A percentile compares a stretch with the other conserved stretches of the same genome.
Evolutionary conservation across 345 rosid species (phyloP).

Genomic region (Camelina laxa): DNA sequence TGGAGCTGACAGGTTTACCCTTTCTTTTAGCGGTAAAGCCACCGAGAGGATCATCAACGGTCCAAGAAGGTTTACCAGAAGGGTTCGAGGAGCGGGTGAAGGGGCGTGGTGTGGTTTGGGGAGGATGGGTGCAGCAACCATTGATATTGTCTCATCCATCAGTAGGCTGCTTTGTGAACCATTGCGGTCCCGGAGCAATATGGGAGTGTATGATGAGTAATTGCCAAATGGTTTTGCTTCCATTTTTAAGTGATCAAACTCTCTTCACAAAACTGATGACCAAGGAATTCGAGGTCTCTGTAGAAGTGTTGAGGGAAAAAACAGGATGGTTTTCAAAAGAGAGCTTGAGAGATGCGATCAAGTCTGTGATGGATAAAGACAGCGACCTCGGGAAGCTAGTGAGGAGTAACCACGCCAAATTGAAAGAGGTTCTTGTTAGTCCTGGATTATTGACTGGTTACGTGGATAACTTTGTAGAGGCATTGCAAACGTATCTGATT

Average conservation of each 20-base stretch:
- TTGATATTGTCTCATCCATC: not conserved
- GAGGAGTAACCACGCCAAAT: constrained; percentile 34
- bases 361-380: not conserved
- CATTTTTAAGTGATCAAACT: not conserved
- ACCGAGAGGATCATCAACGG: constrained; percentile 51
- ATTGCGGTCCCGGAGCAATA: not conserved
- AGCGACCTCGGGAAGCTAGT: not conserved
- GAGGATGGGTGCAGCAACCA: not conserved
- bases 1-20: constrained; percentile 63
- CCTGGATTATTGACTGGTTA: constrained; percentile 25
- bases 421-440: constrained; percentile 32
- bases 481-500: not conserved
- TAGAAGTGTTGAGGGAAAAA: not conserved
- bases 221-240: not conserved
- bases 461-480: not conserved
- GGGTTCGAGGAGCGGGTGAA: constrained; percentile 54
- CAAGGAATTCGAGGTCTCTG: not conserved
- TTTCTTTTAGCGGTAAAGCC: constrained; percentile 64
- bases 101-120: not conserved
- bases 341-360: not conserved
- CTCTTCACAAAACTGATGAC: not conserved
- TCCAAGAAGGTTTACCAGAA: constrained; percentile 68
- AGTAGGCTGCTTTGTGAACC: not conserved
- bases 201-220: not conserved
- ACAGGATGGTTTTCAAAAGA: not conserved